phyloP scores from a whole-genome alignment of 2,329 filamentous ascomycete species.

The Pezicula radicicola region DNA sequence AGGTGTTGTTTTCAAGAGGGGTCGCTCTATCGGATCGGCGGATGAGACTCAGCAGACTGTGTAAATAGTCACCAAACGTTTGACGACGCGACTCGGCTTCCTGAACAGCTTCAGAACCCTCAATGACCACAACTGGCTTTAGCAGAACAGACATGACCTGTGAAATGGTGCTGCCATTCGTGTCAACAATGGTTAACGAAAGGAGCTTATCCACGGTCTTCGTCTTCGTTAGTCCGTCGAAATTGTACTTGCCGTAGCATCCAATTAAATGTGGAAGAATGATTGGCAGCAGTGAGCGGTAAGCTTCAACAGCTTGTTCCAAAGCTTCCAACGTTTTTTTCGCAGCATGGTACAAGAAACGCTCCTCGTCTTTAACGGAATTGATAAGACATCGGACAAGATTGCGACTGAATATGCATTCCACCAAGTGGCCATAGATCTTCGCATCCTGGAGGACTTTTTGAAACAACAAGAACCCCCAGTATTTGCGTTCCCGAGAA shows the following conservation, averaged over 20 bases:
- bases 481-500: conserved; percentile 86
- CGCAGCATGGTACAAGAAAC: conserved; percentile 77
- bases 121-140: conserved; percentile 36
- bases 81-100: conserved; percentile 27
- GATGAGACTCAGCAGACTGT: conserved; percentile 25
- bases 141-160: conserved; percentile 45
- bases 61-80: conserved; percentile 27
- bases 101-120: conserved; percentile 28
- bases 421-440: conserved; percentile 45
- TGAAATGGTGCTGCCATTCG: conserved; percentile 22
- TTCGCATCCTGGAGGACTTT: conserved; percentile 61
- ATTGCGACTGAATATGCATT: conserved; percentile 75
- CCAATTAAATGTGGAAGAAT: conserved; percentile 68
- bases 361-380: conserved; percentile 73
- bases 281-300: conserved; percentile 55
- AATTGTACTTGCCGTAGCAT: conserved; percentile 69
- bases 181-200: conserved; percentile 11
- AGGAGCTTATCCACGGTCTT: conserved; percentile 71
- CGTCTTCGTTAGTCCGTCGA: conserved; percentile 82
- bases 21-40: conserved; percentile 20
- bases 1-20: conserved; percentile 12
- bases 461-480: conserved; percentile 84
- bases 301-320: conserved; percentile 58
- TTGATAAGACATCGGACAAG: conserved; percentile 80
- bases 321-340: conserved; percentile 72